These are phyloP conservation scores for Ustilago nuda DNA, from an alignment of 1,284 basidiomycete genomes.

Conservation along the genomic window DNA sequence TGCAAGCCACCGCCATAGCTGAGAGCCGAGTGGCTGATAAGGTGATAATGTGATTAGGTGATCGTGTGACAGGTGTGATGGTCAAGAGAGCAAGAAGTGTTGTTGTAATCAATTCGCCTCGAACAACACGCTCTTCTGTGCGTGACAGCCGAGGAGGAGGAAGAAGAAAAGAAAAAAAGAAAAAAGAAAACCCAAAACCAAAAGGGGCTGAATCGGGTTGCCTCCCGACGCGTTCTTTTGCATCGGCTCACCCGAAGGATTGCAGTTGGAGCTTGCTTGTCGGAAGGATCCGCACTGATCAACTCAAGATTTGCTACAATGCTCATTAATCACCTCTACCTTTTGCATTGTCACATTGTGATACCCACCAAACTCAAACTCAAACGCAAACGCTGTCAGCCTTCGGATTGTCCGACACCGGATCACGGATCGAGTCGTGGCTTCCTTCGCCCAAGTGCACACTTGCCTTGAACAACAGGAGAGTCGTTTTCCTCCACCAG, in stretches of 20 bases:
- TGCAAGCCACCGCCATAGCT: slow-evolving; percentile 17
- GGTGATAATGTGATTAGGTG: not conserved
- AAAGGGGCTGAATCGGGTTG: no score
- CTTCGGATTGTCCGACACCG: not conserved
- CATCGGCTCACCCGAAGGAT: slow-evolving; percentile 6
- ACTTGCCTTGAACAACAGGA: no score
- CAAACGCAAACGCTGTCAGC: no score
- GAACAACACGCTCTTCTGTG: not conserved
- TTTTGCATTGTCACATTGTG: not conserved
- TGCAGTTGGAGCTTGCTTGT: not conserved
- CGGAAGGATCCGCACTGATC: slow-evolving; percentile 4
- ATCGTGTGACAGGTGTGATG: not conserved
- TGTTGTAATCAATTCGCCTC: no score
- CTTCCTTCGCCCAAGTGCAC: no score
- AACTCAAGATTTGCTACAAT: not conserved
- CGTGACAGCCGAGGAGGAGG: not conserved
- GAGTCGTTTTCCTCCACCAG: not conserved
- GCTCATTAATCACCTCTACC: no score
- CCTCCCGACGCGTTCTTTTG: not conserved
- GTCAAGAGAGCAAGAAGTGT: not conserved
- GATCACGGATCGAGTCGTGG: not conserved
- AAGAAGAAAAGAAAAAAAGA: not conserved
- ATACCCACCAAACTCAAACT: no score
- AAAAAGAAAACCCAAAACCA: no score
- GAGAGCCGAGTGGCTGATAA: not conserved